Evolutionary conservation across 2,329 filamentous ascomycete genomes (phyloP), one percentile per base, ranked within the genome.

Genomic region (Beauveria asiatica): DNA sequence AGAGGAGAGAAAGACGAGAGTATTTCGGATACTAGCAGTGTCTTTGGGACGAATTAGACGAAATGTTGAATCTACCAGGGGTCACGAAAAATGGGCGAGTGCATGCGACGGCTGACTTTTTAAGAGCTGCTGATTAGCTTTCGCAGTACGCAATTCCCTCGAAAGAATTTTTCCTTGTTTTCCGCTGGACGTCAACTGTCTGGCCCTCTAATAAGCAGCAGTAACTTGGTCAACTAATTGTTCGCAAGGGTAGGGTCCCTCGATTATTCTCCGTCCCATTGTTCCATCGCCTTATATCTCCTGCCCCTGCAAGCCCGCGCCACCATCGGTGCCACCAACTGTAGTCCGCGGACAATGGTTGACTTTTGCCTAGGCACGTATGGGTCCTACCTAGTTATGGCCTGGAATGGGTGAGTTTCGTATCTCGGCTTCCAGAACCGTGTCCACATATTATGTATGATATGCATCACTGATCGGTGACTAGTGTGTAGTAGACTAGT

Each of bases 161-260:
- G 16, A 37, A 16, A 37, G 5, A 25, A 17, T 48, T 59, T 58
- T 37, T 7, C 48, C 8, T 59, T 44, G 25, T 48, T 30, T 45
- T 33, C 41, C 49, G 50, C 5, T 48, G 10, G 57, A 45, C 57
- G 57, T 41, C 39, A 53, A 59, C 46, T 54, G 27, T 46, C 57
- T 41, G n/a, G 27, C 46, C 21, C 19, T 21, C 30, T 23, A 46
- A n/a, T n/a, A n/a, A n/a, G n/a, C n/a, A n/a, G n/a, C n/a, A 46
- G n/a, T 19, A 6, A 23, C 23, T 23, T 23, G 23, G 1, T 37
- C n/a, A n/a, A n/a, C n/a, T 16, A 5, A 37, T 37, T 13, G 11
- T 33, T 39, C 13, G 6, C 11, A 45, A 48, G 27, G 53, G 41
- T 45, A 48, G 27, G 53, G 41, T 45, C 19, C 11, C n/a, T 37